These are phyloP conservation scores for Taphrina confusa DNA, from an alignment of 1,139 yeast genomes.

Conservation along the genomic window DNA sequence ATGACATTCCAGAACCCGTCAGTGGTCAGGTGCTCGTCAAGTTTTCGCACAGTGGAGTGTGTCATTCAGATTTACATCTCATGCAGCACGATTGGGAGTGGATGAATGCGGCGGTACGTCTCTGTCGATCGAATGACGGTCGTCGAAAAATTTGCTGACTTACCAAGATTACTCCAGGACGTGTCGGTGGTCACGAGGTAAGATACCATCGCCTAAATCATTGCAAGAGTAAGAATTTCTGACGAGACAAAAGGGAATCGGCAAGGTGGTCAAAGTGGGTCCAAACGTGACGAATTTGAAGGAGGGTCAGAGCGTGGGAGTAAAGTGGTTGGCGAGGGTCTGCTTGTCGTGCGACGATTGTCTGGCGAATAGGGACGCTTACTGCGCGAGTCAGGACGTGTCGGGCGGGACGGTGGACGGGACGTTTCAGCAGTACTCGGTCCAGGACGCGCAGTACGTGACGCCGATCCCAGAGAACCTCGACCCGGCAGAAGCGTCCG, in stretches of 20 bases:
- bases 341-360: constrained; percentile 27
- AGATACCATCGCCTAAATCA: no score
- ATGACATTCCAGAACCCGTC: constrained; percentile 64
- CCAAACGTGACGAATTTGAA: constrained; percentile 20
- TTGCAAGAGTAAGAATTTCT: no score
- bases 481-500: constrained; percentile 62
- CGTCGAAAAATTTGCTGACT: no score
- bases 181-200: constrained; percentile 35
- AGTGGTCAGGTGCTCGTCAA: constrained; percentile 63
- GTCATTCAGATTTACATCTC: constrained; percentile 71
- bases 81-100: constrained; percentile 73
- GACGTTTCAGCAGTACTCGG: constrained; percentile 79
- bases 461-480: constrained; percentile 71
- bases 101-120: constrained; percentile 40
- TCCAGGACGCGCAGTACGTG: constrained; percentile 85
- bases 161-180: constrained; percentile 14
- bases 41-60: constrained; percentile 66
- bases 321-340: constrained; percentile 30
- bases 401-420: constrained; percentile 77
- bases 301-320: constrained; percentile 31
- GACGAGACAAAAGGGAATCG: neutral
- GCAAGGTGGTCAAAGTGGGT: constrained; percentile 26
- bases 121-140: no score
- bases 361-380: constrained; percentile 25
- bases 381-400: constrained; percentile 11